Percentiles rank a stretch among this genome's conserved stretches.
Conservation (phyloP, 768 basidiomycete species). For the Galerina marginata region DNA sequence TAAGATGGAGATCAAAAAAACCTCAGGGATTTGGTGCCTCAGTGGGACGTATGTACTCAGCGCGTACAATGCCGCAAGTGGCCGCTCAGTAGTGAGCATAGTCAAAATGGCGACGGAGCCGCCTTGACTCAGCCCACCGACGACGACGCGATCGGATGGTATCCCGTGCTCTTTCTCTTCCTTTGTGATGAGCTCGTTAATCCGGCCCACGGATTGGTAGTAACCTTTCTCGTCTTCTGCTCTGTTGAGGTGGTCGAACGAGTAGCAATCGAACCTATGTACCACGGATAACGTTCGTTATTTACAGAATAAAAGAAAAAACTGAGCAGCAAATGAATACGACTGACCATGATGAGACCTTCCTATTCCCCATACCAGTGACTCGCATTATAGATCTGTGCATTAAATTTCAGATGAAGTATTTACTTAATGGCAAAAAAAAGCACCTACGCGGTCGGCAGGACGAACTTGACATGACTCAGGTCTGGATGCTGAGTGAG, state of each 20-base stretch:
- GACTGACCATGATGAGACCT: not conserved
- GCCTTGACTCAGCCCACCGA: slow-evolving; percentile 58
- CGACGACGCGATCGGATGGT: slow-evolving; percentile 44
- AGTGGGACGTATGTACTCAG: slow-evolving; percentile 52
- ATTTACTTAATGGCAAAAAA: not conserved
- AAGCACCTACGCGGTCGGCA: slow-evolving; percentile 5
- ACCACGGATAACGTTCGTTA: not conserved
- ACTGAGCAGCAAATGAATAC: not conserved
- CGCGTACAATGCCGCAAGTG: slow-evolving; percentile 44
- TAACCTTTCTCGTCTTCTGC: slow-evolving; percentile 46
- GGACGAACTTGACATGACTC: slow-evolving; percentile 4
- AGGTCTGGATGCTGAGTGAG: slow-evolving; percentile 4
- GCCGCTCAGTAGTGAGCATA: slow-evolving; percentile 41
- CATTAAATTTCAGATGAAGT: not conserved
- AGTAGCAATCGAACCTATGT: slow-evolving; percentile 2
- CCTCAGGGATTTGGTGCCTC: slow-evolving; percentile 44
- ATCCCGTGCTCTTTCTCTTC: slow-evolving; percentile 48
- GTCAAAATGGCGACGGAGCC: slow-evolving; percentile 49
- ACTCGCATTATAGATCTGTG: not conserved
- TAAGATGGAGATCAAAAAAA: slow-evolving; percentile 13
- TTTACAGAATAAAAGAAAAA: too few relatives aligned
- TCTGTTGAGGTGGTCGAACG: not conserved
- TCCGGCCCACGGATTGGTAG: slow-evolving; percentile 34
- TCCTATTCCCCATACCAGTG: not conserved
- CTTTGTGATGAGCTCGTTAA: slow-evolving; percentile 44